Evolutionary conservation across 495 filamentous ascomycete species (phyloP).

Genomic region (Aspergillus bertholletiae): DNA sequence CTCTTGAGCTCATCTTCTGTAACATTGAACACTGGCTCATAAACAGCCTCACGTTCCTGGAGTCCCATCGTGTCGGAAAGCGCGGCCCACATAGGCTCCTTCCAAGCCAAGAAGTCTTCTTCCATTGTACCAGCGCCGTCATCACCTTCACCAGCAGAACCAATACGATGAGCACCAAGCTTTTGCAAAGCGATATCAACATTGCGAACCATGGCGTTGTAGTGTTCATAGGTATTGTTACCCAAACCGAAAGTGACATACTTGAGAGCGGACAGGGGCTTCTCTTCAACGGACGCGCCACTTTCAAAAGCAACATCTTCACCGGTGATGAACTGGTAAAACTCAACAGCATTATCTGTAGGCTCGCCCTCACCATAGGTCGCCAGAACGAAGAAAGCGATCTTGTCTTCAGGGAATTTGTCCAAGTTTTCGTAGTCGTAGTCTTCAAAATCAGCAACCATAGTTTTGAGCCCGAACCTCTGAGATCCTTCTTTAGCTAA

Average conservation of each 20-base stretch:
- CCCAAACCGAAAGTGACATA: conserved; percentile 95
- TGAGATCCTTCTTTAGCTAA: conserved; percentile 96
- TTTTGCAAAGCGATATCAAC: conserved; percentile 76
- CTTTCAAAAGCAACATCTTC: conserved; percentile 81
- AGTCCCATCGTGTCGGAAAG: conserved; percentile 77
- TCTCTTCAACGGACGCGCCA: conserved; percentile 57
- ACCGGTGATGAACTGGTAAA: conserved; percentile 90
- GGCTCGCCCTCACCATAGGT: conserved; percentile 99
- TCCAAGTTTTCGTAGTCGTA: conserved; percentile 97
- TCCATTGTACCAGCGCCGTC: conserved; percentile 99
- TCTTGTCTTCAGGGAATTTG: conserved; percentile 79
- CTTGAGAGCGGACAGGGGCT: conserved; percentile 78
- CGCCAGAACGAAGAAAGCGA: conserved; percentile 92
- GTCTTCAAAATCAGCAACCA: conserved; percentile 97
- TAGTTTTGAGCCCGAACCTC: conserved; percentile 93
- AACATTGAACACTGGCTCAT: conserved; percentile 88
- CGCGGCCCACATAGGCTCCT: conserved; percentile 97
- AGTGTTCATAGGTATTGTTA: conserved; percentile 99
- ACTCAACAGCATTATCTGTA: conserved; percentile 97
- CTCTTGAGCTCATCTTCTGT: conserved; percentile 71
- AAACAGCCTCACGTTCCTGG: conserved; percentile 93
- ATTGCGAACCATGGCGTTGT: conserved; percentile 96
- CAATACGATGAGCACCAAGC: conserved; percentile 79
- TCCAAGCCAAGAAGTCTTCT: conserved; percentile 98
- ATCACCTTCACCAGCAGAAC: conserved; percentile 89